A percentile compares a stretch with the other conserved stretches of the same genome.
Conservation (phyloP, 2,329 filamentous ascomycete species). For the Arthrobotrys musiformis region DNA sequence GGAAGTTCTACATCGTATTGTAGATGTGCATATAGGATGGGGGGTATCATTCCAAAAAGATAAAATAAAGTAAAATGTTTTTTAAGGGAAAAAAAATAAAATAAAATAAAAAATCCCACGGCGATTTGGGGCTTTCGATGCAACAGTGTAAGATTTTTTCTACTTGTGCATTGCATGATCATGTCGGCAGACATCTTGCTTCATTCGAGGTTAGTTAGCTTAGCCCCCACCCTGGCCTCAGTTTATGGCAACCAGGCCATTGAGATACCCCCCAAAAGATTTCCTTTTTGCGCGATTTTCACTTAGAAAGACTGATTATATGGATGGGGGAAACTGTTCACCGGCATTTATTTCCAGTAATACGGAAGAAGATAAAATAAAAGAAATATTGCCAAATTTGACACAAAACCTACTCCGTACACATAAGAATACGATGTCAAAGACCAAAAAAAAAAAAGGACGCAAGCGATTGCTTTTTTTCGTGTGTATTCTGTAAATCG, state of each 20-base stretch:
- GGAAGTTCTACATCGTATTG: not conserved
- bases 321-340: constrained; percentile 6
- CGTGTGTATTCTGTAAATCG: not conserved
- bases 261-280: constrained; percentile 1
- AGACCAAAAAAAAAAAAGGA: constrained; percentile 17
- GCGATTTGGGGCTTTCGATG: not conserved
- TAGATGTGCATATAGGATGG: too few relatives aligned
- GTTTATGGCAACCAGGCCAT: constrained; percentile 7
- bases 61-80: too few relatives aligned
- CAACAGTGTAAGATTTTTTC: constrained; percentile 21
- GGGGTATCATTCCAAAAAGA: too few relatives aligned
- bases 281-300: constrained; percentile 52
- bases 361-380: not conserved
- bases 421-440: constrained; percentile 1
- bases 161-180: not conserved
- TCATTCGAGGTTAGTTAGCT: constrained; percentile 31
- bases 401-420: too few relatives aligned
- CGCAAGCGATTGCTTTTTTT: constrained; percentile 41
- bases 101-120: not conserved
- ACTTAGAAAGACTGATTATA: constrained; percentile 1
- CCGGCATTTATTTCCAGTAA: not conserved
- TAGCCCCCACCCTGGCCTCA: constrained; percentile 24
- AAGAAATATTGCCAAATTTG: not conserved
- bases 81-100: not conserved
- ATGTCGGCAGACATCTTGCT: constrained; percentile 54